A percentile compares a stretch with the other conserved stretches of the same genome.
Conservation (phyloP, 176 grass and related monocot species). For the Typha latifolia region DNA sequence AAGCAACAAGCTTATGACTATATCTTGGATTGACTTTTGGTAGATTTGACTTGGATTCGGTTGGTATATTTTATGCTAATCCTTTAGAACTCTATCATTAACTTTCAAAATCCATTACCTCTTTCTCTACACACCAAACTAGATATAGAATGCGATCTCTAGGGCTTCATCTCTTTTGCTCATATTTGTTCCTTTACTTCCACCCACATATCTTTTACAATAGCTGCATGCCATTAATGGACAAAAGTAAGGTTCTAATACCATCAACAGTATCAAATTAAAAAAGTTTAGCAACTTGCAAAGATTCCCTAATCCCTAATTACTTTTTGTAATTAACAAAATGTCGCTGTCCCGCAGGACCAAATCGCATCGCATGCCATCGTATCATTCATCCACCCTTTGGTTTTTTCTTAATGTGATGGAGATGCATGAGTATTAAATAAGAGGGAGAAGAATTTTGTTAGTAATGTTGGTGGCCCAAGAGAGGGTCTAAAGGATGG, state of each 20-base stretch:
- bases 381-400: neutral
- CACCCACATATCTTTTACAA: too few species aligned
- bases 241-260: neutral
- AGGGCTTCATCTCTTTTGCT: neutral
- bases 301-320: neutral
- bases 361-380: neutral
- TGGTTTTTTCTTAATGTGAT: neutral
- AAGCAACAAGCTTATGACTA: too few species aligned
- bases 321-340: neutral
- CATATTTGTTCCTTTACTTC: neutral
- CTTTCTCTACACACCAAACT: neutral
- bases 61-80: neutral
- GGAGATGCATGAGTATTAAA: neutral
- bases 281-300: neutral
- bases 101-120: neutral
- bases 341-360: neutral
- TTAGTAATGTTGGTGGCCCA: neutral
- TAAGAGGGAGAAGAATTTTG: neutral
- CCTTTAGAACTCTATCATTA: neutral
- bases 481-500: neutral
- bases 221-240: conserved; percentile 1
- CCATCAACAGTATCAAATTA: neutral
- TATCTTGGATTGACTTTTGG: too few species aligned
- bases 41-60: too few species aligned
- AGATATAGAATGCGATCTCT: neutral